Percentiles rank a stretch among this genome's conserved stretches.
Conservation (phyloP, 345 rosid species). For the Hibiscus syriacus region DNA sequence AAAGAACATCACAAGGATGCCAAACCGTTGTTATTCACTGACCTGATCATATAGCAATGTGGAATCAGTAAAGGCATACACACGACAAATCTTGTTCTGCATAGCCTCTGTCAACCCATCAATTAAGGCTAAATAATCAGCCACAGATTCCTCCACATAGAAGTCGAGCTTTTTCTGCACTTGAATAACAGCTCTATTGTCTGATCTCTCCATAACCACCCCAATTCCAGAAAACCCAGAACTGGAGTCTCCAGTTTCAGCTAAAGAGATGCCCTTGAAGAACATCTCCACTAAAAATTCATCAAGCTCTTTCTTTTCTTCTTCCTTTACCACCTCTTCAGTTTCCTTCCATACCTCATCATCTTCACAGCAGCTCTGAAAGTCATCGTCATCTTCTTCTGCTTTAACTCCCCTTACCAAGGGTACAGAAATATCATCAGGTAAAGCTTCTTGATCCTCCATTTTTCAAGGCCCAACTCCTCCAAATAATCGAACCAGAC, state of each 20-base stretch:
- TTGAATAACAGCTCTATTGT: constrained; percentile 44
- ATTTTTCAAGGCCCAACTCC: constrained; percentile 23
- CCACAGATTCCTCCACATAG: constrained; percentile 75
- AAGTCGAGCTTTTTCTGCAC: constrained; percentile 91
- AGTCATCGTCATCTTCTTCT: constrained; percentile 84
- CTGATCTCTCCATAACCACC: constrained; percentile 68
- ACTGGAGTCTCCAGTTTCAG: constrained; percentile 43
- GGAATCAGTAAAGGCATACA: constrained; percentile 82
- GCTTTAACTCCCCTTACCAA: constrained; percentile 32
- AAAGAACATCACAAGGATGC: background rate
- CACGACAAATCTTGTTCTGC: constrained; percentile 46
- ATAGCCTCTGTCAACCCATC: constrained; percentile 75
- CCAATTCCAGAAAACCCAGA: constrained; percentile 83
- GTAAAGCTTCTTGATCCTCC: constrained; percentile 38
- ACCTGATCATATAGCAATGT: constrained; percentile 66
- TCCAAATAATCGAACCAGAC: background rate
- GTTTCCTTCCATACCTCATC: constrained; percentile 79
- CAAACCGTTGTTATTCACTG: constrained; percentile 6
- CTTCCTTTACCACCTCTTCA: constrained; percentile 48
- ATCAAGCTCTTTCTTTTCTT: constrained; percentile 37
- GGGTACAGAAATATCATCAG: constrained; percentile 27
- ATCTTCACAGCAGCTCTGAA: constrained; percentile 89
- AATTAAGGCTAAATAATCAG: constrained; percentile 77
- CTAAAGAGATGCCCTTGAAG: constrained; percentile 74
- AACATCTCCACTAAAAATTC: constrained; percentile 80